A percentile compares a stretch with the other conserved stretches of the same genome.
These are phyloP conservation scores for Cordia subcordata DNA, from an alignment of 257 asterid species.

Conservation along the genomic window DNA sequence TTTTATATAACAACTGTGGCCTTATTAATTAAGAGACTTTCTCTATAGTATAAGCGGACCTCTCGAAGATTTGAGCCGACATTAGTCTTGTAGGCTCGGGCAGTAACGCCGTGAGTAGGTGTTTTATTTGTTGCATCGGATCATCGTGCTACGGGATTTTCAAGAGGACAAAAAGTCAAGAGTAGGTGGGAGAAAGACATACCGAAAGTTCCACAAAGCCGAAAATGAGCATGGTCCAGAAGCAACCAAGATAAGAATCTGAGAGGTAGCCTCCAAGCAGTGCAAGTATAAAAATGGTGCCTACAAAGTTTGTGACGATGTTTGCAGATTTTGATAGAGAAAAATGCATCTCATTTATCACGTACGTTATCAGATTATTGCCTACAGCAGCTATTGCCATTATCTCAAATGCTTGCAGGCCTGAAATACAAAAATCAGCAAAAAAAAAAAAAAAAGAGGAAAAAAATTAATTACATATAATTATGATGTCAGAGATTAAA, in stretches of 20 bases:
- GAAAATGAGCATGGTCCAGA: slow-evolving; percentile 88
- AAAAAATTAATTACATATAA: neutral
- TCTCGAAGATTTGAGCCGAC: no score
- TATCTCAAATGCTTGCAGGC: slow-evolving; percentile 90
- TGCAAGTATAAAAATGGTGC: slow-evolving; percentile 72
- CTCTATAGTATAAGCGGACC: no score
- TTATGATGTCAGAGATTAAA: neutral
- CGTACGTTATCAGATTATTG: slow-evolving; percentile 83
- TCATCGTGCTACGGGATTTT: neutral
- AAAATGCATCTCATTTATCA: slow-evolving; percentile 93
- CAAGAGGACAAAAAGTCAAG: slow-evolving; percentile 1
- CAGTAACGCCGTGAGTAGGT: no score
- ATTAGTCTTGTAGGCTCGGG: no score
- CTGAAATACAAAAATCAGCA: slow-evolving; percentile 31
- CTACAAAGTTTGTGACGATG: slow-evolving; percentile 82
- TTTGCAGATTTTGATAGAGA: slow-evolving; percentile 75
- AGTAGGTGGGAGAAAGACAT: neutral
- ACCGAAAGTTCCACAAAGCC: slow-evolving; percentile 86
- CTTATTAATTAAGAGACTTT: no score
- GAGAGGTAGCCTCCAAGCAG: slow-evolving; percentile 91
- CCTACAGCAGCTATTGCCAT: slow-evolving; percentile 98
- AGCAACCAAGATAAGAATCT: slow-evolving; percentile 88
- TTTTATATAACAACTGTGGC: no score
- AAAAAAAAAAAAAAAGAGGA: neutral
- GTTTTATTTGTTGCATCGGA: no score